phyloP scores from a whole-genome alignment of 257 asterid species.

The Solanum sejunctum region DNA sequence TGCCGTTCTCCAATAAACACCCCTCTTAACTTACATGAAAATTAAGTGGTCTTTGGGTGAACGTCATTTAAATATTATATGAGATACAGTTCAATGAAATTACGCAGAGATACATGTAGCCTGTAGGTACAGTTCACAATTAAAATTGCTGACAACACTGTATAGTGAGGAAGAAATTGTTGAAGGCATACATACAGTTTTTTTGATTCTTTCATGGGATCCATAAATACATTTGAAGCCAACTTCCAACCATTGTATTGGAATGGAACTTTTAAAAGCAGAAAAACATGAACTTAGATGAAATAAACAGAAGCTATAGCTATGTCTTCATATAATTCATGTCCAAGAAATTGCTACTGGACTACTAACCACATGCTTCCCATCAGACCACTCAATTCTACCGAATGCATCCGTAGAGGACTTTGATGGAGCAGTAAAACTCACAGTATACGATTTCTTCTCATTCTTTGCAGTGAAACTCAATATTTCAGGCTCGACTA shows the following conservation, averaged over 20 bases:
- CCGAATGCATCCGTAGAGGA: conserved; percentile 55
- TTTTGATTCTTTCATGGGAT: not conserved
- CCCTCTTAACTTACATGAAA: not conserved
- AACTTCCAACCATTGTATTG: not conserved
- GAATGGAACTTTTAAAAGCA: not conserved
- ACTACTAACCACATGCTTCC: conserved; percentile 73
- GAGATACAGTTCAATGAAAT: not conserved
- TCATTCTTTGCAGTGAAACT: conserved; percentile 36
- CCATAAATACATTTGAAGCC: not conserved
- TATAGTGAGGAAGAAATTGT: not conserved
- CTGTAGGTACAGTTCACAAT: not conserved
- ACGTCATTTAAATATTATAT: not conserved
- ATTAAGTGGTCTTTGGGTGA: not conserved
- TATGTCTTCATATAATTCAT: conserved; percentile 4
- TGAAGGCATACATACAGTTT: not conserved
- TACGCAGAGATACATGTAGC: not conserved
- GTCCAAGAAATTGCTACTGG: conserved; percentile 72
- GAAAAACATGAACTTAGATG: not conserved
- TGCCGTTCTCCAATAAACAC: not conserved
- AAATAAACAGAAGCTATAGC: not conserved
- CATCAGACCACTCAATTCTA: conserved; percentile 82
- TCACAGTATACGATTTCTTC: conserved; percentile 60
- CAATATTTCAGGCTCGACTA: conserved; percentile 50
- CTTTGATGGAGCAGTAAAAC: conserved; percentile 38
- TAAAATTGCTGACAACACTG: not conserved